These are phyloP conservation scores for Vigna radiata DNA, from an alignment of 306 rosid genomes.

Conservation along the genomic window DNA sequence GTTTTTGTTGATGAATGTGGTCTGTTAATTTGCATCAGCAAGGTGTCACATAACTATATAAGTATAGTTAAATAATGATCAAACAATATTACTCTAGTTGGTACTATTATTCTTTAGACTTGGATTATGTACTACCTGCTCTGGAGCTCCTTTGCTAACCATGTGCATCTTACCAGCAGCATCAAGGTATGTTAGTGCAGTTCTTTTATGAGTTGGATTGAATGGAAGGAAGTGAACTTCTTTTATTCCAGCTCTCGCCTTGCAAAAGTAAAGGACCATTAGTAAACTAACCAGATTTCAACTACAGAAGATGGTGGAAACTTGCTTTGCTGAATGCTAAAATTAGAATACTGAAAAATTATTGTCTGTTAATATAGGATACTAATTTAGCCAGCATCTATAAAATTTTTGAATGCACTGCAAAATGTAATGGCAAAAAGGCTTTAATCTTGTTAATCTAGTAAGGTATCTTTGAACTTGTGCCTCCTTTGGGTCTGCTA, in stretches of 20 bases:
- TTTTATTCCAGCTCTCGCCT: constrained; percentile 70
- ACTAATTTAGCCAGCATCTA: background rate
- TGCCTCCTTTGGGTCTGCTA: constrained; percentile 81
- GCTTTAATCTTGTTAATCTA: background rate
- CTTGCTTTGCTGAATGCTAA: constrained; percentile 7
- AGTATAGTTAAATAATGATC: background rate
- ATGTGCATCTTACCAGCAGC: constrained; percentile 66
- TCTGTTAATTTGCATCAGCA: constrained; percentile 55
- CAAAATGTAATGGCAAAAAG: background rate
- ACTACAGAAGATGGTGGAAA: constrained; percentile 9
- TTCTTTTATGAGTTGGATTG: constrained; percentile 78
- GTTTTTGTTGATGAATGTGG: constrained; percentile 71
- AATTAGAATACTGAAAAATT: background rate
- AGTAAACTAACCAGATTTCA: constrained; percentile 14
- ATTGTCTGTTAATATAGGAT: background rate
- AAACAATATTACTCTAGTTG: background rate
- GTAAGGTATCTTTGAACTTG: constrained; percentile 20
- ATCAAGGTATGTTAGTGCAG: constrained; percentile 74
- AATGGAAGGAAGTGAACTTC: constrained; percentile 88
- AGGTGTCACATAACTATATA: background rate
- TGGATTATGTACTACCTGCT: constrained; percentile 57
- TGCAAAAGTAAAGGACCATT: constrained; percentile 24
- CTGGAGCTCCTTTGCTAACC: constrained; percentile 87
- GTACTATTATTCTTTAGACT: constrained; percentile 18
- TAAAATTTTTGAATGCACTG: background rate